Base-by-base conservation (phyloP, 768 basidiomycete genomes). In the Hypholoma fasciculare region DNA sequence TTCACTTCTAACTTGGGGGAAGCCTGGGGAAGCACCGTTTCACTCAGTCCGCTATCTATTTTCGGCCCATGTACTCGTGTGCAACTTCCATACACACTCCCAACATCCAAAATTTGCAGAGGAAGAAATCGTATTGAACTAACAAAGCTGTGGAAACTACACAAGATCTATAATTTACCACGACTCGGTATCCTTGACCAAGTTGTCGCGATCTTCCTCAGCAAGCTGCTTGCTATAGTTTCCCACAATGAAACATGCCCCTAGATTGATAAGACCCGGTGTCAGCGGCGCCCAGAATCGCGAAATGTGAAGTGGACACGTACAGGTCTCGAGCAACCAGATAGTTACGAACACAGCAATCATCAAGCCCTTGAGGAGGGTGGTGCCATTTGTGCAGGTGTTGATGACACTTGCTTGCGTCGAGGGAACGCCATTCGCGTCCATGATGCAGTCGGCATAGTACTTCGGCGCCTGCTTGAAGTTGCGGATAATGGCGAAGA, bases 241-340 rank as follows among this genome's bases (percentile, higher is more conserved):
- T 40, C 69, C 70, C 44, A 83, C 78, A 56, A 83, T 79, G 58
- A 79, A 69, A 63, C 77, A 79, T 58, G 75, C 78, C 74, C 78
- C 81, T 80, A 51, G 43, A 44, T 47, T 34, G 30, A 34, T 34
- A 34, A 34, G 12, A 50, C 40, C 44, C 7, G 48, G 34, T 42
- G 51, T 55, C 49, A 56, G 62, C n/a, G 49, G 48, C 13, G 30
- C 53, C 26, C 34, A 9, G 34, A 47, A 39, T 40, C 42, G 17
- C 4, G 19, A 55, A 62, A 7, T n/a, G 16, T 38, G 27, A 49
- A 43, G 36, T 49, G 4, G 12, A 50, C 13, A 74, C 80, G 57
- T 56, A 81, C 81, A 82, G 57, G 77, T 75, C 63, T 80, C 78
- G 61, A 83, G 70, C 59, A 82, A 63, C 78, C 78, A 82, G 40